phyloP scores from a whole-genome alignment of 345 rosid genomes.

The Gossypium anomalum region DNA sequence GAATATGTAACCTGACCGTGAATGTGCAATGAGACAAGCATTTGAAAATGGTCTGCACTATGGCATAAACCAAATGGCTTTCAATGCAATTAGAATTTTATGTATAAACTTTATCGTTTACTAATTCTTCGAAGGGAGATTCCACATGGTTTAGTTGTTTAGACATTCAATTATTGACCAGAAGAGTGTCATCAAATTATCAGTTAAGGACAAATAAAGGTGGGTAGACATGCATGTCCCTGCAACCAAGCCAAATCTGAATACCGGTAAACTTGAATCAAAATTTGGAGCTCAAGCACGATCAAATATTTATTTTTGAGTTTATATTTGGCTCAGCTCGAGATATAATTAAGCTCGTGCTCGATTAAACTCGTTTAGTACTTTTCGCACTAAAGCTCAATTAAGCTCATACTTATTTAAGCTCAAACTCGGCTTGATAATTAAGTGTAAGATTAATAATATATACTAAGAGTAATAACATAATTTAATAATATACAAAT shows the following conservation, averaged over 20 bases:
- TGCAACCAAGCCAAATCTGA: background rate
- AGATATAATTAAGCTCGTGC: too few species aligned
- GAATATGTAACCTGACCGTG: background rate
- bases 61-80: background rate
- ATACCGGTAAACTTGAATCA: too few species aligned
- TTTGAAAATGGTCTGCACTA: constrained; percentile 1
- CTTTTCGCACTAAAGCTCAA: too few species aligned
- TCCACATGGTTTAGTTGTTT: background rate
- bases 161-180: constrained; percentile 8
- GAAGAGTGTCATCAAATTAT: background rate
- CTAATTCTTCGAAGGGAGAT: background rate
- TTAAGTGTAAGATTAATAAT: too few species aligned
- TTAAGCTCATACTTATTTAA: too few species aligned
- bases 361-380: too few species aligned
- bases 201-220: background rate
- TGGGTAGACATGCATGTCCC: background rate
- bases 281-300: too few species aligned
- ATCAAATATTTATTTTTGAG: too few species aligned
- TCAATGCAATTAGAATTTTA: background rate
- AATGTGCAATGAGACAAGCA: background rate
- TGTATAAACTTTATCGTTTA: background rate
- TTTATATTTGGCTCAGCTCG: too few species aligned
- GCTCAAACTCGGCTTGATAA: too few species aligned
- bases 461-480: too few species aligned
- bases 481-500: too few species aligned